Evolutionary conservation across 139 green algal species (phyloP).

Genomic region (Haematococcus lacustris): DNA sequence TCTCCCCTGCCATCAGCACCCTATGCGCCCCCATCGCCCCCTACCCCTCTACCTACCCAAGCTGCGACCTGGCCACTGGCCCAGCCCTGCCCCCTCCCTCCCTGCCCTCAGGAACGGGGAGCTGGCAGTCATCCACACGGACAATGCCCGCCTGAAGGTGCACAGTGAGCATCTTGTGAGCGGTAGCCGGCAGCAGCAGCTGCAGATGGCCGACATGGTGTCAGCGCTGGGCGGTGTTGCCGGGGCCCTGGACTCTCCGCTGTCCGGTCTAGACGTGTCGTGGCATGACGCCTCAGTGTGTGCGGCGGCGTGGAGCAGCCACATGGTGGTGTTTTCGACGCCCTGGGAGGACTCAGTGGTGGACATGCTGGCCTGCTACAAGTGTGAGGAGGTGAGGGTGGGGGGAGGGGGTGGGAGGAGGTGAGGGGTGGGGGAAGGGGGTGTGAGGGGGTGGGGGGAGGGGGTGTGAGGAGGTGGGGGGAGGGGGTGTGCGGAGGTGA

Average conservation of each 20-base stretch:
- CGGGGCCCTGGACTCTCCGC: not conserved
- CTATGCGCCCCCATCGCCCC: no score
- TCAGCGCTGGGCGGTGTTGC: not conserved
- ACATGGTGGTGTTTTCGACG: slow-evolving; percentile 28
- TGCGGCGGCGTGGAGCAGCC: slow-evolving; percentile 19
- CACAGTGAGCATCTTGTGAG: slow-evolving; percentile 13
- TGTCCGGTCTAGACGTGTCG: slow-evolving; percentile 13
- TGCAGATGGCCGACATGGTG: not conserved
- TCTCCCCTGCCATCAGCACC: no score
- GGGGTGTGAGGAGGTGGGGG: no score
- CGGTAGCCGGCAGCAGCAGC: slow-evolving; percentile 4
- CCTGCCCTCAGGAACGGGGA: slow-evolving; percentile 30
- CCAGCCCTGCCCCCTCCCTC: no score
- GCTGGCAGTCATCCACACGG: slow-evolving; percentile 22
- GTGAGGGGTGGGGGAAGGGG: no score
- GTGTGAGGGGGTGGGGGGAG: no score
- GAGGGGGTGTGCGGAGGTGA: no score
- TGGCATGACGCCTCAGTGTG: slow-evolving; percentile 12
- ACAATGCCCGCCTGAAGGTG: slow-evolving; percentile 13
- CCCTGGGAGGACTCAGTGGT: slow-evolving; percentile 35
- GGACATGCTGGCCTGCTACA: slow-evolving; percentile 17
- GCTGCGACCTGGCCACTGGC: no score
- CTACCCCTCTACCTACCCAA: no score
- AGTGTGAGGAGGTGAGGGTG: slow-evolving; percentile 12
- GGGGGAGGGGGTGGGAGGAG: no score